Base-by-base conservation (phyloP, 108 stramenopile genomes). In the Stephanodiscus triporus region DNA sequence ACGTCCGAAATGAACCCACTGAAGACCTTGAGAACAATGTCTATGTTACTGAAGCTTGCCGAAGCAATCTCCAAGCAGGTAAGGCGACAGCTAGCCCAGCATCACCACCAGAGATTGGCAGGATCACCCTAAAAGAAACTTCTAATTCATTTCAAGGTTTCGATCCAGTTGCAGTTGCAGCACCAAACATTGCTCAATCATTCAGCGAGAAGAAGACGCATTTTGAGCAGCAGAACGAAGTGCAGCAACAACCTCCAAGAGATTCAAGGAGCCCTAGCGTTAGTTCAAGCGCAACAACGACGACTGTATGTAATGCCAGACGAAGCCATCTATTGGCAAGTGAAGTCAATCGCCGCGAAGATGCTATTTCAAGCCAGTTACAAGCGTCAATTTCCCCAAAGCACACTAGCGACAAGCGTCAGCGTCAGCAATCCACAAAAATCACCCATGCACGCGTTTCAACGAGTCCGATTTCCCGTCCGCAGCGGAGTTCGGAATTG, bases 71-170 rank as follows among this genome's bases (percentile, higher is more conserved):
- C 26, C 58, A 38, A 38, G 34, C 34, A 59, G 58, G 58, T 59
- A 37, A 38, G 58, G 24, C 26, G n/a, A 59, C 3, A 16, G 37
- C 1, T 36, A n/a, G 58, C 36, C 58, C 58, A 6, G 8, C 36
- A 59, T 59, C 58, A 16, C 58, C 58, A 59, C 58, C 58, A 32
- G 1, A 59, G 58, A 59, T 59, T 37, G 34, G 19, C 36, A 37
- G 58, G 58, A 59, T 37, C 13, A 29, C 30, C 27, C 56, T 30
- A 13, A 57, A 57, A 32, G 56, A 57, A 51, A 6, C 20, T 1
- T 23, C 23, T 34, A 34, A 34, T 37, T 11, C 32, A 0, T 59
- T 5, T n/a, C 58, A 2, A 3, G 13, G 37, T 37, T 59, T 59
- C 19, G 19, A 37, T 20, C 58, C 58, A 38, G 58, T 59, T n/a